Base-by-base conservation (phyloP, 306 rosid species). In the Cucurbita argyrosperma region DNA sequence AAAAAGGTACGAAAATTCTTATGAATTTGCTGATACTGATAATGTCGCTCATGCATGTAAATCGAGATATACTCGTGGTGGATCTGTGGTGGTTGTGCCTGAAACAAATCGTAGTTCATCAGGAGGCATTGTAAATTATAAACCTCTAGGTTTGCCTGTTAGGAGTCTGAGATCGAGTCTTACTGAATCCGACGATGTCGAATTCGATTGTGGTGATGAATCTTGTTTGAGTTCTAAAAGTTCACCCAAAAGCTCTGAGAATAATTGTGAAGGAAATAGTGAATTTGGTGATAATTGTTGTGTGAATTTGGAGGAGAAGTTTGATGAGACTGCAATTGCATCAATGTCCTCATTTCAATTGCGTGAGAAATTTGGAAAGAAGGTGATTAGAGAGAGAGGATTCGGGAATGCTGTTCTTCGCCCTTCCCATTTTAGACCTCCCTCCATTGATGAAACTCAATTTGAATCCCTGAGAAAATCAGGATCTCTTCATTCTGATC, bases 111-210 rank as follows among this genome's bases (percentile, higher is more conserved):
- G 67, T 59, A 74, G 66, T 6, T 7, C 73, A 68, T 26, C 79
- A 4, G 73, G 80, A 42, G 76, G 75, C 13, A 73, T 75, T 39
- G 85, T 71, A 65, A 88, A 79, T 68, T 55, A 85, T 76, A 81
- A 83, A 57, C 92, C 96, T 12, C 75, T 95, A 8, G 96, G 97
- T 37, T 77, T 95, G 74, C 99, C 97, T 1, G 80, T 95, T 77
- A 79, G 99, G 71, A 95, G 97, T 82, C 80, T 91, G 69, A 89
- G 82, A 56, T 81, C 87, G 1, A 81, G 58, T 64, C 75, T 80
- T 2, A 80, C 78, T 12, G 84, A 82, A 40, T 62, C 37, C 5
- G 91, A 88, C 18, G 50, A 82, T 71, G 43, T 62, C 50, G 81
- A 75, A 42, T 74, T 74, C 72, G 64, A 75, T 60, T 72, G 67